A percentile compares a stretch with the other conserved stretches of the same genome.
phyloP scores from a whole-genome alignment of 768 basidiomycete genomes.

The Mycena rebaudengoi region DNA sequence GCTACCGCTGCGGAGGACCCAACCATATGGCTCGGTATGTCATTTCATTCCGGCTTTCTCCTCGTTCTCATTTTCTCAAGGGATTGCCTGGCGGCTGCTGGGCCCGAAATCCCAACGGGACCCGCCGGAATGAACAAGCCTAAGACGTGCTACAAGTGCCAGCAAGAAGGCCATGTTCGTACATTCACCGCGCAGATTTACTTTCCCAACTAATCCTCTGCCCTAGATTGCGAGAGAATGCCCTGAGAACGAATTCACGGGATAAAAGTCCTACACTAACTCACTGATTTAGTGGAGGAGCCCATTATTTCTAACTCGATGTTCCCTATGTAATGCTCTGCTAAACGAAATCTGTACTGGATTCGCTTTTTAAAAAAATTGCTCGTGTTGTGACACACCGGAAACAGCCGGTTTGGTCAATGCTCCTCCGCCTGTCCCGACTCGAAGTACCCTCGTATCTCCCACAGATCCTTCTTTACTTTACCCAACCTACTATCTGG shows the following conservation, averaged over 20 bases:
- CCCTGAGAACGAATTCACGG: slow-evolving; percentile 64
- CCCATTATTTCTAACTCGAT: not conserved
- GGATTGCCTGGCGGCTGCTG: slow-evolving; percentile 84
- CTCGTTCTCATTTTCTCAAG: slow-evolving; percentile 43
- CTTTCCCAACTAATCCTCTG: not conserved
- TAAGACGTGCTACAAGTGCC: slow-evolving; percentile 91
- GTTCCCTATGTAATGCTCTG: not conserved
- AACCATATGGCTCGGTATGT: slow-evolving; percentile 85
- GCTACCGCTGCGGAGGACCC: slow-evolving; percentile 88
- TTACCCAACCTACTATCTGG: slow-evolving; percentile 59
- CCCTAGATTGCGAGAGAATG: slow-evolving; percentile 72
- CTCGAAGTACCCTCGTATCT: slow-evolving; percentile 6
- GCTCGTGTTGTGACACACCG: not conserved
- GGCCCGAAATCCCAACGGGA: slow-evolving; percentile 54
- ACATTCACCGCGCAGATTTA: not conserved
- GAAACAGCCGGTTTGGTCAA: not conserved
- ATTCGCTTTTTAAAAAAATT: not conserved
- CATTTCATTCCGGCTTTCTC: slow-evolving; percentile 2
- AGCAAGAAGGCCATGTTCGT: slow-evolving; percentile 87
- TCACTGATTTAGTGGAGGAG: slow-evolving; percentile 1
- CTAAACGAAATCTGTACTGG: no score
- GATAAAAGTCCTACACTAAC: slow-evolving; percentile 38
- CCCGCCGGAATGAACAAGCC: slow-evolving; percentile 62
- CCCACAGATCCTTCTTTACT: slow-evolving; percentile 52
- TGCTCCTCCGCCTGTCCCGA: slow-evolving; percentile 19